Evolutionary conservation across 768 basidiomycete species (phyloP), one percentile per base, ranked within the genome.

Genomic region (Rhizopogon vesiculosus): DNA sequence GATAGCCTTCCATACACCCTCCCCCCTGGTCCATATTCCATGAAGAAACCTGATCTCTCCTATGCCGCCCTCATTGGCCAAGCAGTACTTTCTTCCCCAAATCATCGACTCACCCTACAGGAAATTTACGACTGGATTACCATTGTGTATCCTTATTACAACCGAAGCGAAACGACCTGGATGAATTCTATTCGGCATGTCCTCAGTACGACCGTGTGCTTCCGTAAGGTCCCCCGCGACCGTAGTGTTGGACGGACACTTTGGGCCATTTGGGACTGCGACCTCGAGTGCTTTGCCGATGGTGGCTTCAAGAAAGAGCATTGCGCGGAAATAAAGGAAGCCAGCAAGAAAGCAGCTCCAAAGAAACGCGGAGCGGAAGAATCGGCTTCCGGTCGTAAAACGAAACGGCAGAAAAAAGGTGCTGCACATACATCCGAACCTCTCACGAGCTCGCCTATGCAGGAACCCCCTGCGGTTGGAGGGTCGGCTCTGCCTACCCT

Each of bases 121-220:
- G 93, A 98, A 68, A 97, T 99, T 60, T 98, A 98, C 66, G 87
- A 91, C 66, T 99, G 84, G 82, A 95, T 99, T 64, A 92, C 91
- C 45, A 90, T 89, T 42, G 91, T 91, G 8, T 95, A 93, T 71
- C 95, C 97, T 7, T 86, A 87, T 66, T 99, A 92, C 74, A 92
- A 93, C 71, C 87, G 90, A 56, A 88, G 89, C 19, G 94, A 98
- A 64, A 83, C 88, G 3, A 96, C 93, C 6, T 98, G 96, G 96
- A 94, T 95, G 85, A 97, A 97, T 71, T 95, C 93, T 54, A 93
- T 98, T 57, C 83, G 96, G n/a, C 95, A 98, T 71, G 94, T 95
- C 46, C 79, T 98, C 25, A 93, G 91, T 60, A 92, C 94, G 3
- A 96, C 95, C 43, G 83, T 88, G 39, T 89, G 88, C 63, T 98